A percentile compares a stretch with the other conserved stretches of the same genome.
These are phyloP conservation scores for Sicyos baderoa DNA, from an alignment of 306 rosid genomes.

Conservation along the genomic window DNA sequence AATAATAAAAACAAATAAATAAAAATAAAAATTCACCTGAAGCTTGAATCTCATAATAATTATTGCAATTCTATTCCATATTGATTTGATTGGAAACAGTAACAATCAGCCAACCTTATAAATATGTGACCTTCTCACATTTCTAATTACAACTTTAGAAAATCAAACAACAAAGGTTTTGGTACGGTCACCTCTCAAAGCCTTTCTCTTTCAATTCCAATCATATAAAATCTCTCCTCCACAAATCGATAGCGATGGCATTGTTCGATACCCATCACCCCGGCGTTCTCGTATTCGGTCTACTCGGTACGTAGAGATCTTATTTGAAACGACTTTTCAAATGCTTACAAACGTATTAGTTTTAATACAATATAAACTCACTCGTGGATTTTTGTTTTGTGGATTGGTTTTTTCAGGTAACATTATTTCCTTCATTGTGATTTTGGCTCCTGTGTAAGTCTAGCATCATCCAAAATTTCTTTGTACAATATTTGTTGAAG, in stretches of 20 bases:
- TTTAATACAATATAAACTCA: background rate
- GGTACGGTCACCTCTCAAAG: background rate
- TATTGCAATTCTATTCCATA: background rate
- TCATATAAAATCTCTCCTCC: background rate
- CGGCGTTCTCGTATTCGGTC: conserved; percentile 15
- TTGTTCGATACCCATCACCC: conserved; percentile 14
- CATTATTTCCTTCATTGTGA: conserved; percentile 64
- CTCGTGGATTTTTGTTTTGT: background rate
- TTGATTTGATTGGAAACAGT: conserved; percentile 7
- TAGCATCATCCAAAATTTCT: background rate
- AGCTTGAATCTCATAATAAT: background rate
- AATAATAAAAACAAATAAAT: background rate
- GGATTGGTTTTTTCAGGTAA: conserved; percentile 37
- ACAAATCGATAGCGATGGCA: conserved; percentile 4
- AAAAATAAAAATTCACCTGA: background rate
- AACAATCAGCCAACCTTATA: background rate
- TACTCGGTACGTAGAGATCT: background rate
- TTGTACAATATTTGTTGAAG: background rate
- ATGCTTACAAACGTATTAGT: background rate
- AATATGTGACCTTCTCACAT: background rate
- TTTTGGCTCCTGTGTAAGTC: conserved; percentile 83
- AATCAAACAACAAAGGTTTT: background rate
- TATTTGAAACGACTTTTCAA: background rate
- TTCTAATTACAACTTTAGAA: background rate
- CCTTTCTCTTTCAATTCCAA: conserved; percentile 19